These are phyloP conservation scores for Rosa hybrid DNA, from an alignment of 331 rosid genomes.

Conservation along the genomic window DNA sequence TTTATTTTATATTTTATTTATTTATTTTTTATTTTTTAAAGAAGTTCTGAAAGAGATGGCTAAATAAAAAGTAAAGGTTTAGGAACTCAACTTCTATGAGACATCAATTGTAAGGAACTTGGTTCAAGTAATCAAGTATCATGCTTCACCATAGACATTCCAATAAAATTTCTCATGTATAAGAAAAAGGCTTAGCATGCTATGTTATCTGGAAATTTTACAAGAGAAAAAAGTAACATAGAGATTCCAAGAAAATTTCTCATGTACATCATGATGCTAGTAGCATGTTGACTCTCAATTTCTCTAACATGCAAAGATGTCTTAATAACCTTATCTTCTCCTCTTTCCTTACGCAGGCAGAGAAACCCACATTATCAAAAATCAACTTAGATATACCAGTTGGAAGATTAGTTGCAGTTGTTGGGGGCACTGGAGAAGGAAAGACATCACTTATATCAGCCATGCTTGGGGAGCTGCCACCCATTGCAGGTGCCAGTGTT, in stretches of 20 bases:
- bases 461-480: slow-evolving; percentile 87
- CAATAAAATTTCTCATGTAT: no score
- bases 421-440: slow-evolving; percentile 97
- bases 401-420: slow-evolving; percentile 86
- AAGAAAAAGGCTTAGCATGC: no score
- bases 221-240: not conserved
- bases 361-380: slow-evolving; percentile 62
- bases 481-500: slow-evolving; percentile 43
- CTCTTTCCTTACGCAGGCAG: slow-evolving; percentile 44
- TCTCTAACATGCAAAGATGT: not conserved
- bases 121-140: no score
- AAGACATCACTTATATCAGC: slow-evolving; percentile 88
- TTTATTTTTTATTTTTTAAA: no score
- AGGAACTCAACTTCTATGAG: no score
- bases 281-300: not conserved
- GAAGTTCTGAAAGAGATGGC: no score
- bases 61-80: no score
- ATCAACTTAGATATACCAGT: slow-evolving; percentile 70
- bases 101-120: no score
- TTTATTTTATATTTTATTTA: no score
- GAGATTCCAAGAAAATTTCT: not conserved
- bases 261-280: not conserved
- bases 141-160: no score
- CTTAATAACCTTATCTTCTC: not conserved
- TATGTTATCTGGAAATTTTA: not conserved